A percentile compares a stretch with the other conserved stretches of the same genome.
phyloP scores from a whole-genome alignment of 352 stramenopile species.

The Pythium rhizo-oryzae region DNA sequence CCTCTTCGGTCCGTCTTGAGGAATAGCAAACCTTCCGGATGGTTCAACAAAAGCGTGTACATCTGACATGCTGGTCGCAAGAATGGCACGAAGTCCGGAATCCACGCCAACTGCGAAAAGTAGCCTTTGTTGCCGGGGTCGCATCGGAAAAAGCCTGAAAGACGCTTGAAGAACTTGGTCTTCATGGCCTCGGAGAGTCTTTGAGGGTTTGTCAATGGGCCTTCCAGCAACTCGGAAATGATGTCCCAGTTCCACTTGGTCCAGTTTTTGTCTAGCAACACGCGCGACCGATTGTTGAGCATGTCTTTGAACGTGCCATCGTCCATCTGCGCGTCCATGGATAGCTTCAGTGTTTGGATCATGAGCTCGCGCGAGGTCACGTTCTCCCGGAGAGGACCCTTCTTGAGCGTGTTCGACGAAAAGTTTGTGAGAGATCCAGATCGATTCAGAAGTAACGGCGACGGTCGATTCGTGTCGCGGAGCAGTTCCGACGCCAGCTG shows the following conservation, averaged over 20 bases:
- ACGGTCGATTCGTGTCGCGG: constrained; percentile 86
- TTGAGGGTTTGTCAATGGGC: constrained; percentile 83
- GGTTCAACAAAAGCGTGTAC: constrained; percentile 88
- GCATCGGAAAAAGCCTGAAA: constrained; percentile 91
- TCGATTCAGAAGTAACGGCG: constrained; percentile 41
- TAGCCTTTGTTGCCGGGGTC: constrained; percentile 90
- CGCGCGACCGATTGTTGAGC: constrained; percentile 83
- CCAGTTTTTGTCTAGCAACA: constrained; percentile 90
- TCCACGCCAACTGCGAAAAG: constrained; percentile 89
- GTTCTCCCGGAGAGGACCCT: constrained; percentile 53
- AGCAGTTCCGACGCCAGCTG: constrained; percentile 85
- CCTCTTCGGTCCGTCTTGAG: constrained; percentile 86
- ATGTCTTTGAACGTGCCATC: constrained; percentile 90
- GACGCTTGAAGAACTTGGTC: constrained; percentile 92
- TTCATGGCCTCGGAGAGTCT: constrained; percentile 90
- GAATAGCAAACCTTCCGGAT: constrained; percentile 85
- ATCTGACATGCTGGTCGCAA: constrained; percentile 87
- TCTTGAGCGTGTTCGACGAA: constrained; percentile 35
- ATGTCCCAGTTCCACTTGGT: constrained; percentile 93
- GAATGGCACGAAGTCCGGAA: constrained; percentile 89
- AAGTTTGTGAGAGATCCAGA: constrained; percentile 26
- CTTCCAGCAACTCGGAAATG: constrained; percentile 88
- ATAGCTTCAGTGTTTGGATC: constrained; percentile 87
- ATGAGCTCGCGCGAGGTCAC: constrained; percentile 84
- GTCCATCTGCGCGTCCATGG: constrained; percentile 88